Conservation (phyloP, 306 rosid species). For the Begonia fuchsioides region DNA sequence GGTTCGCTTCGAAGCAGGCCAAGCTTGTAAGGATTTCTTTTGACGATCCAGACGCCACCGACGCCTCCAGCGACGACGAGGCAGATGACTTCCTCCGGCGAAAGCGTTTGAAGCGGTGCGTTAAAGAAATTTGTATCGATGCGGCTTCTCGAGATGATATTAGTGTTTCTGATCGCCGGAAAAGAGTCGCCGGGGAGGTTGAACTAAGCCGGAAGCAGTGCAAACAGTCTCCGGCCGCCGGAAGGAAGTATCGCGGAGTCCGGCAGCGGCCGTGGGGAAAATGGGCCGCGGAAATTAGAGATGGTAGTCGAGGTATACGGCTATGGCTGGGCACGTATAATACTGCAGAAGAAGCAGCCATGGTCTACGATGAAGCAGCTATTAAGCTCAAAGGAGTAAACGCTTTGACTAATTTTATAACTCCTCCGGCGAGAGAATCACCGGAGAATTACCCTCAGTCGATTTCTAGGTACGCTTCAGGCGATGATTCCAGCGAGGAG, state of each 20-base stretch:
- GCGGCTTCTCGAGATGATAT: not conserved
- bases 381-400: constrained; percentile 35
- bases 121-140: constrained; percentile 39
- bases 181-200: constrained; percentile 11
- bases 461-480: constrained; percentile 11
- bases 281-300: constrained; percentile 79
- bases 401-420: constrained; percentile 41
- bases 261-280: constrained; percentile 63
- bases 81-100: constrained; percentile 10
- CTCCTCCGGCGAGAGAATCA: constrained; percentile 17
- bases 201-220: constrained; percentile 6
- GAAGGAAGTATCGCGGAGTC: constrained; percentile 43
- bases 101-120: constrained; percentile 47
- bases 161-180: constrained; percentile 3
- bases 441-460: constrained; percentile 12
- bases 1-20: constrained; percentile 6
- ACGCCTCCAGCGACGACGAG: constrained; percentile 46
- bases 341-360: constrained; percentile 63
- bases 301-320: constrained; percentile 27
- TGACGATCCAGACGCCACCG: constrained; percentile 61
- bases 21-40: constrained; percentile 32
- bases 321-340: constrained; percentile 55
- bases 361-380: constrained; percentile 47
- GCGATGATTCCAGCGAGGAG: constrained; percentile 26
- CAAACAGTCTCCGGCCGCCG: constrained; percentile 5